Conservation (phyloP, 352 stramenopile genomes). For the Phytophthora citricola region DNA sequence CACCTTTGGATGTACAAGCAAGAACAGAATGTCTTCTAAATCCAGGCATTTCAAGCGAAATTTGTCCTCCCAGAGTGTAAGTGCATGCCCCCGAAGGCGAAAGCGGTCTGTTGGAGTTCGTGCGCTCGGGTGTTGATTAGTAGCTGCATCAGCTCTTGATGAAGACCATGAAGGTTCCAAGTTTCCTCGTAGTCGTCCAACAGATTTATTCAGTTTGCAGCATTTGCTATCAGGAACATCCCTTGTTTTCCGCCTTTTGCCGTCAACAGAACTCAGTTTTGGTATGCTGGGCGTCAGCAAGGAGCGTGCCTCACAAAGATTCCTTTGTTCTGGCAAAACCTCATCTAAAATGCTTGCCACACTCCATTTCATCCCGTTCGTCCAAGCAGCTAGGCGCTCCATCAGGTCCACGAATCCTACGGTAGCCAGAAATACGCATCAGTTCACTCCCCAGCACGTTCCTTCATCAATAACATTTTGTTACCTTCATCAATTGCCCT, state of each 20-base stretch:
- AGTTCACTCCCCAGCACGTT: background rate
- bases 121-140: background rate
- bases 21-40: conserved; percentile 50
- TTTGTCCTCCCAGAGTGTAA: conserved; percentile 71
- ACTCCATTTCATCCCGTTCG: conserved; percentile 27
- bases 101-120: background rate
- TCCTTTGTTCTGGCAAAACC: conserved; percentile 39
- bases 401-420: conserved; percentile 20
- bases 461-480: background rate
- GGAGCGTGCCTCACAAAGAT: conserved; percentile 30
- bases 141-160: background rate
- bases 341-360: conserved; percentile 44
- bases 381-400: conserved; percentile 26
- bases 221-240: background rate
- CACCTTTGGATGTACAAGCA: conserved; percentile 52
- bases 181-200: conserved; percentile 13
- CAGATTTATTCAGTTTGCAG: conserved; percentile 7
- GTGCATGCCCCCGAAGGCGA: conserved; percentile 17
- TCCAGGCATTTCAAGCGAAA: conserved; percentile 43
- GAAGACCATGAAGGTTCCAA: background rate
- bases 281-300: conserved; percentile 13
- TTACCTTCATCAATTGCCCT: background rate
- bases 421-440: background rate
- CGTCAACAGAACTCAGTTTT: background rate
- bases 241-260: conserved; percentile 1